phyloP scores from a whole-genome alignment of 1,139 yeast species.

The Hansenula anomala region DNA sequence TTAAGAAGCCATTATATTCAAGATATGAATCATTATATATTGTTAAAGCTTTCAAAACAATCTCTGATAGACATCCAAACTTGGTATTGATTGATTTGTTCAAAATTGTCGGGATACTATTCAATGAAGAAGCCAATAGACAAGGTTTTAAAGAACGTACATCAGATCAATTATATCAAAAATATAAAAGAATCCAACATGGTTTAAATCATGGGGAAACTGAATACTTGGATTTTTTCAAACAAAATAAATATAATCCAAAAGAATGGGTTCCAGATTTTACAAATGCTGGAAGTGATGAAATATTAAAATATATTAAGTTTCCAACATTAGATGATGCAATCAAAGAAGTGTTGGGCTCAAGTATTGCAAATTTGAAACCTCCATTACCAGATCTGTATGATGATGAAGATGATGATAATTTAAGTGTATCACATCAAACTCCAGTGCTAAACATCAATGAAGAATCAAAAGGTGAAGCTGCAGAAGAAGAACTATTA shows the following conservation, averaged over 20 bases:
- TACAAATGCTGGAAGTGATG: constrained; percentile 5
- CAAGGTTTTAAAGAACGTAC: constrained; percentile 21
- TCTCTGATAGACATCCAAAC: constrained; percentile 15
- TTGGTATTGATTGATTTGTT: constrained; percentile 18
- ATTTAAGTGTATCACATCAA: not conserved
- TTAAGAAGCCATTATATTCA: constrained; percentile 21
- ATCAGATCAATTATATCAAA: constrained; percentile 22
- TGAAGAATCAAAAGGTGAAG: not conserved
- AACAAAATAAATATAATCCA: constrained; percentile 12
- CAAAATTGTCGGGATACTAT: constrained; percentile 16
- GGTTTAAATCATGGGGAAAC: constrained; percentile 20
- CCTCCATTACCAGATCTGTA: not conserved
- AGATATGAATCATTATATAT: constrained; percentile 20
- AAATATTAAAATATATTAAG: constrained; percentile 10
- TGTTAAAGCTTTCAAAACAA: constrained; percentile 17
- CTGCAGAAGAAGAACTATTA: constrained; percentile 13
- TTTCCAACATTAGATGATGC: constrained; percentile 15
- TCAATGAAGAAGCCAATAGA: constrained; percentile 16
- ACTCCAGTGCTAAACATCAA: not conserved
- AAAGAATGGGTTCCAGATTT: constrained; percentile 23
- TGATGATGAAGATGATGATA: constrained; percentile 3
- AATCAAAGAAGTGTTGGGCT: constrained; percentile 11
- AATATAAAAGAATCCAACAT: constrained; percentile 21
- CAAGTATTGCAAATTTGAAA: constrained; percentile 3
- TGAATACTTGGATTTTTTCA: constrained; percentile 17